Evolutionary conservation across 2,329 filamentous ascomycete species (phyloP).

Genomic region (Hypomyces rosellus): DNA sequence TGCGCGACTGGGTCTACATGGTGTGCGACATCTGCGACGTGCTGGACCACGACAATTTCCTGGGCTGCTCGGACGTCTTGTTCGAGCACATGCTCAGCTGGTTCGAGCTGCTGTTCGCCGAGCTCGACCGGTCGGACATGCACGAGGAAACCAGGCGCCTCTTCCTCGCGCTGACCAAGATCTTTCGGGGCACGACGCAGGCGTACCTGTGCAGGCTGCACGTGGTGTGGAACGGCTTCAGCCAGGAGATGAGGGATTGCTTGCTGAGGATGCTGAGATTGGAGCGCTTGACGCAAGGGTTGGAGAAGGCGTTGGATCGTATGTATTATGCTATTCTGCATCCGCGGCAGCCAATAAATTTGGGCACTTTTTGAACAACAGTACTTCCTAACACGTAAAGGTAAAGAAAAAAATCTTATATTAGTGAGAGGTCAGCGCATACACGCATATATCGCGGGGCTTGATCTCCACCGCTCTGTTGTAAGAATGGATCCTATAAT

Average conservation of each 20-base stretch:
- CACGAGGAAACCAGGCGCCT: constrained; percentile 11
- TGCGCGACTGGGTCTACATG: constrained; percentile 12
- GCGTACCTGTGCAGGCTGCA: constrained; percentile 13
- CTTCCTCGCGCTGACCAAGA: constrained; percentile 17
- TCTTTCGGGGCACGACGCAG: constrained; percentile 15
- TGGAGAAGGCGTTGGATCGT: constrained; percentile 13
- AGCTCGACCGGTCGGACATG: constrained; percentile 9
- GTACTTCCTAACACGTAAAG: no score
- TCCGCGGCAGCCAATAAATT: constrained; percentile 2
- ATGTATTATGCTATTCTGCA: constrained; percentile 17
- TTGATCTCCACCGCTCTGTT: no score
- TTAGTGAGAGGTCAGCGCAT: no score
- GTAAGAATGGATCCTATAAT: no score
- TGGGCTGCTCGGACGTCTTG: constrained; percentile 23
- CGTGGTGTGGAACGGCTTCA: constrained; percentile 18
- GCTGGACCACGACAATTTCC: constrained; percentile 19
- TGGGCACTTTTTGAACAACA: background rate
- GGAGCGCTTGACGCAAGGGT: constrained; percentile 10
- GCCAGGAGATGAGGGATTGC: constrained; percentile 14
- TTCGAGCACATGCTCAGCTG: constrained; percentile 19
- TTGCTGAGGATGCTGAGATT: constrained; percentile 15
- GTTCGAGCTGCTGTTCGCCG: constrained; percentile 17
- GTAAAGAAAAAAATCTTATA: no score
- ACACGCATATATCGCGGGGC: no score
- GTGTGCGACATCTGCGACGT: constrained; percentile 21